Evolutionary conservation across 805 yeast species (phyloP).

Genomic region (Saccharomycopsis sp.): DNA sequence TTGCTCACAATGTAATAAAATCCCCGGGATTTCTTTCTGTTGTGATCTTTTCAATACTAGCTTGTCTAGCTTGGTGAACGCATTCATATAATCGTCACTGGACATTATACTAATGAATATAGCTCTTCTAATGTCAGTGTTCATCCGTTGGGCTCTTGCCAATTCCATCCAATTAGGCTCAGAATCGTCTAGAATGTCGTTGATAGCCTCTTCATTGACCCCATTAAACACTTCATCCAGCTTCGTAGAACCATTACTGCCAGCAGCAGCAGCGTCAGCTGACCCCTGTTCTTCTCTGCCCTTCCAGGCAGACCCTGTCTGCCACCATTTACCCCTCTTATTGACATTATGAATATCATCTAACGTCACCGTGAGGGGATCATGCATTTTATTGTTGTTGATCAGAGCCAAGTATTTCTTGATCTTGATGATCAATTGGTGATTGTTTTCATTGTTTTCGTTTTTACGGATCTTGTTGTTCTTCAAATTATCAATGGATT

Average conservation of each 20-base stretch:
- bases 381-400: constrained; percentile 41
- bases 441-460: constrained; percentile 37
- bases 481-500: constrained; percentile 77
- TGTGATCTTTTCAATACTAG: constrained; percentile 72
- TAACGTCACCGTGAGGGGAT: constrained; percentile 78
- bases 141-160: constrained; percentile 85
- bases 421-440: constrained; percentile 47
- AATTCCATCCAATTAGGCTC: constrained; percentile 86
- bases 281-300: constrained; percentile 39
- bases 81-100: constrained; percentile 86
- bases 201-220: constrained; percentile 38
- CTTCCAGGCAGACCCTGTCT: constrained; percentile 96
- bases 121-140: constrained; percentile 91
- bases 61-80: constrained; percentile 75
- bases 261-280: constrained; percentile 24
- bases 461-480: constrained; percentile 70
- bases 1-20: constrained; percentile 78
- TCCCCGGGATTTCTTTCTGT: constrained; percentile 79
- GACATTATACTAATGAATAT: constrained; percentile 93
- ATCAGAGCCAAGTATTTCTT: constrained; percentile 58
- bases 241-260: constrained; percentile 20
- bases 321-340: constrained; percentile 96
- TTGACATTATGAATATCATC: constrained; percentile 75
- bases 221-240: constrained; percentile 5
- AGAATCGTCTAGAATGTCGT: constrained; percentile 57